Evolutionary conservation across 345 rosid species (phyloP).

Genomic region (Turnera subulata): DNA sequence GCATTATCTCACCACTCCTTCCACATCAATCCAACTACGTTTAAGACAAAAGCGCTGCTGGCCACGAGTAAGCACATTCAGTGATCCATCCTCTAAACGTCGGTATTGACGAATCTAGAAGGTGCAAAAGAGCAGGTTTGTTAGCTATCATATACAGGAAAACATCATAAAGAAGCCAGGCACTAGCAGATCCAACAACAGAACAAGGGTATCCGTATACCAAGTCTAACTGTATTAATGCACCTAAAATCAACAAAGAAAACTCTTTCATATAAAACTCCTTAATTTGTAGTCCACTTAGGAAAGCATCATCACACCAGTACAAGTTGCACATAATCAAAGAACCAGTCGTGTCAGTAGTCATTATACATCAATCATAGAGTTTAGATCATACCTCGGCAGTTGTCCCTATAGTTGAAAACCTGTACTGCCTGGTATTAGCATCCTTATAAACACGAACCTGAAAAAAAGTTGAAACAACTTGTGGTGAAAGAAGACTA

Average conservation of each 20-base stretch:
- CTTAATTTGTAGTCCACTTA: no score
- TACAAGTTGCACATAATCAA: no score
- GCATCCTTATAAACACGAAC: constrained; percentile 52
- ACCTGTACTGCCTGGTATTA: constrained; percentile 33
- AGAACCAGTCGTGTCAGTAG: no score
- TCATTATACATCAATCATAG: background rate
- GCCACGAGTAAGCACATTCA: constrained; percentile 89
- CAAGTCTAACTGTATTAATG: no score
- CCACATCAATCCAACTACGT: constrained; percentile 77
- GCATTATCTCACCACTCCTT: constrained; percentile 67
- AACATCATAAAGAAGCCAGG: background rate
- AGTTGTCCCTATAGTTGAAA: constrained; percentile 77
- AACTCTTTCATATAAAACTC: no score
- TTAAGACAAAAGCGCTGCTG: constrained; percentile 76
- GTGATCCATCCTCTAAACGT: constrained; percentile 74
- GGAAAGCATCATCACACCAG: no score
- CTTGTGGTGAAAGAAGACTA: constrained; percentile 3
- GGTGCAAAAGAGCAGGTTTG: constrained; percentile 4
- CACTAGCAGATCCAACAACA: no score
- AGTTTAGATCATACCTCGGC: constrained; percentile 61
- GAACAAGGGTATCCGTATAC: no score
- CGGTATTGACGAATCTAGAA: constrained; percentile 83
- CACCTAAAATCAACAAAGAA: no score
- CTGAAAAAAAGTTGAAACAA: constrained; percentile 33
- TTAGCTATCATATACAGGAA: background rate